Conservation (phyloP, 2,329 filamentous ascomycete genomes). For the Sporothrix pallida region DNA sequence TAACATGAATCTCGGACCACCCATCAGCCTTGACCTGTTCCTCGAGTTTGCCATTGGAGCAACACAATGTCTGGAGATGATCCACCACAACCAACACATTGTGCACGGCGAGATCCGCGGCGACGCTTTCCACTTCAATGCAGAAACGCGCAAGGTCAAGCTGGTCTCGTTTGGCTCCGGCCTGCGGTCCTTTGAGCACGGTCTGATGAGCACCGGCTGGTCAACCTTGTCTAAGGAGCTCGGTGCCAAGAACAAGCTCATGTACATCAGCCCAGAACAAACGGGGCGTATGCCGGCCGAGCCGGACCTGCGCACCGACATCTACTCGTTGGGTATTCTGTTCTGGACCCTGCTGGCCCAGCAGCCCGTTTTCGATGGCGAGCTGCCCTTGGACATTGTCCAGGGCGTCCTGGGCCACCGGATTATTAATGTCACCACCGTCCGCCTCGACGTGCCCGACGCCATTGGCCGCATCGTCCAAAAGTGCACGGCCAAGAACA, state of each 20-base stretch:
- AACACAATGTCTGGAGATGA: conserved; percentile 80
- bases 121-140: conserved; percentile 88
- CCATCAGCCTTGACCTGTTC: conserved; percentile 76
- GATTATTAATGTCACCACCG: conserved; percentile 75
- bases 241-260: conserved; percentile 85
- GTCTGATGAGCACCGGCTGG: conserved; percentile 85
- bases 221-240: conserved; percentile 79
- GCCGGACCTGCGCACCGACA: conserved; percentile 89
- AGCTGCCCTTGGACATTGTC: conserved; percentile 84
- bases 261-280: conserved; percentile 93
- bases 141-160: conserved; percentile 72
- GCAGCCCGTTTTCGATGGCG: conserved; percentile 77
- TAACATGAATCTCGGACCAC: conserved; percentile 57
- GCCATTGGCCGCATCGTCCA: conserved; percentile 82
- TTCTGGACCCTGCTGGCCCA: conserved; percentile 88
- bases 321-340: conserved; percentile 87
- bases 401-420: conserved; percentile 83
- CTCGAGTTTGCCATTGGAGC: conserved; percentile 91
- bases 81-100: conserved; percentile 87
- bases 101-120: conserved; percentile 90
- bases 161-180: conserved; percentile 87
- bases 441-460: conserved; percentile 83
- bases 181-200: conserved; percentile 86
- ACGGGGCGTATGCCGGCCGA: conserved; percentile 92
- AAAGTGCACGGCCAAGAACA: conserved; percentile 89